Evolutionary conservation across 495 filamentous ascomycete genomes (phyloP).

Genomic region (Aspergillus steynii): DNA sequence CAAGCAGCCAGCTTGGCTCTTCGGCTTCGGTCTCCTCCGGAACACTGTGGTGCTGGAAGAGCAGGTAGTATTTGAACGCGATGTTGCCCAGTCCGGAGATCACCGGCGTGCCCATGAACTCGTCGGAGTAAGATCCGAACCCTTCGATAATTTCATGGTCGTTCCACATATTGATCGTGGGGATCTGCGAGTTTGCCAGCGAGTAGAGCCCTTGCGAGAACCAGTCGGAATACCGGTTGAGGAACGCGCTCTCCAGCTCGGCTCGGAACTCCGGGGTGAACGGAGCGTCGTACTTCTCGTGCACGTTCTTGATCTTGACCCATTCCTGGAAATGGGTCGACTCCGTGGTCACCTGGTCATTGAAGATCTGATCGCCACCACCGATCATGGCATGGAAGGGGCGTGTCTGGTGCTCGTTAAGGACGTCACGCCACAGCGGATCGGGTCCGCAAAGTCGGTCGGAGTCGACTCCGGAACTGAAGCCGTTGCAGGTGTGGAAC

Average conservation of each 20-base stretch:
- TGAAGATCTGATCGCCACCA: slow-evolving; percentile 96
- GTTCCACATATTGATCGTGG: slow-evolving; percentile 98
- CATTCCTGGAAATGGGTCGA: slow-evolving; percentile 76
- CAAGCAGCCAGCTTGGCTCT: slow-evolving; percentile 91
- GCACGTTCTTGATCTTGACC: slow-evolving; percentile 75
- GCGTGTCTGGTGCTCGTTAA: slow-evolving; percentile 87
- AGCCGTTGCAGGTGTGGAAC: slow-evolving; percentile 98
- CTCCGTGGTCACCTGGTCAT: slow-evolving; percentile 75
- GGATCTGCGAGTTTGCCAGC: slow-evolving; percentile 90
- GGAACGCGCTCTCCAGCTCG: slow-evolving; percentile 83
- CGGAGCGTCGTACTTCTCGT: slow-evolving; percentile 71
- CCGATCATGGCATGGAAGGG: slow-evolving; percentile 99
- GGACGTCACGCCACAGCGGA: slow-evolving; percentile 93
- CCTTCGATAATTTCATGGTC: slow-evolving; percentile 99
- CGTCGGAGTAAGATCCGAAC: slow-evolving; percentile 87
- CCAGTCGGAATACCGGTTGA: slow-evolving; percentile 84
- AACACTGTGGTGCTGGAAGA: slow-evolving; percentile 95
- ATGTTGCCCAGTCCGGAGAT: slow-evolving; percentile 87
- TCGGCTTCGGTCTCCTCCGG: slow-evolving; percentile 72
- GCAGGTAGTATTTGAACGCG: slow-evolving; percentile 96
- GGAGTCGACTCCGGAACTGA: slow-evolving; percentile 76
- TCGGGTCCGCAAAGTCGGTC: slow-evolving; percentile 85
- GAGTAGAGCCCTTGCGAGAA: slow-evolving; percentile 94
- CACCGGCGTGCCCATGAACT: slow-evolving; percentile 89
- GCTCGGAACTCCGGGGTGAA: slow-evolving; percentile 77